phyloP scores from a whole-genome alignment of 169 alveolate genomes.

The Miamiensis avidus region DNA sequence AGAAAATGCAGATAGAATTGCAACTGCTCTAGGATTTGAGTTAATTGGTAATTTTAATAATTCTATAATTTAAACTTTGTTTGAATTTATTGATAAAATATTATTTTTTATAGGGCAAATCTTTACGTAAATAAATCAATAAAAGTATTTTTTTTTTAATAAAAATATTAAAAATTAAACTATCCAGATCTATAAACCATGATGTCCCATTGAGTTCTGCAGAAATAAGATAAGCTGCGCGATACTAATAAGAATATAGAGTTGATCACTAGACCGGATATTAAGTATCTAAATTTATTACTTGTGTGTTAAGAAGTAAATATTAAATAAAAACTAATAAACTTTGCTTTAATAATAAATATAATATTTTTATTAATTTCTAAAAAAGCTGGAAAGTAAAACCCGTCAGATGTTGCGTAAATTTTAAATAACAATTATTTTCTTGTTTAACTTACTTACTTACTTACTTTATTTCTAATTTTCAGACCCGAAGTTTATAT shows the following conservation, averaged over 20 bases:
- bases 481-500: conserved; percentile 78
- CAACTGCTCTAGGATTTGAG: conserved; percentile 93
- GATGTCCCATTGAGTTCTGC: conserved; percentile 93
- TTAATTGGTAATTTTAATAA: too few species aligned
- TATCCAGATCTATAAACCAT: conserved; percentile 94
- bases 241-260: conserved; percentile 68
- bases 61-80: too few species aligned
- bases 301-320: conserved; percentile 78
- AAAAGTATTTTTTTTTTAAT: too few species aligned
- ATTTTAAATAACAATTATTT: too few species aligned
- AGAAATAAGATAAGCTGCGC: conserved; percentile 91
- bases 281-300: conserved; percentile 80
- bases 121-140: neutral
- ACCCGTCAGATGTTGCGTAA: conserved; percentile 27
- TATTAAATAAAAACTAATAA: conserved; percentile 59
- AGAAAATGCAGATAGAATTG: conserved; percentile 88
- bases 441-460: neutral
- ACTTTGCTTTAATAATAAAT: neutral
- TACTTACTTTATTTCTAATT: too few species aligned
- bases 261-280: conserved; percentile 86
- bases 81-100: too few species aligned
- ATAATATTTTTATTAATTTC: neutral
- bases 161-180: conserved; percentile 53
- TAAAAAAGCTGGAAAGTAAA: conserved; percentile 34
- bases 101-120: conserved; percentile 92